Evolutionary conservation across 768 basidiomycete species (phyloP).

Genomic region (Boletellus emodensis): DNA sequence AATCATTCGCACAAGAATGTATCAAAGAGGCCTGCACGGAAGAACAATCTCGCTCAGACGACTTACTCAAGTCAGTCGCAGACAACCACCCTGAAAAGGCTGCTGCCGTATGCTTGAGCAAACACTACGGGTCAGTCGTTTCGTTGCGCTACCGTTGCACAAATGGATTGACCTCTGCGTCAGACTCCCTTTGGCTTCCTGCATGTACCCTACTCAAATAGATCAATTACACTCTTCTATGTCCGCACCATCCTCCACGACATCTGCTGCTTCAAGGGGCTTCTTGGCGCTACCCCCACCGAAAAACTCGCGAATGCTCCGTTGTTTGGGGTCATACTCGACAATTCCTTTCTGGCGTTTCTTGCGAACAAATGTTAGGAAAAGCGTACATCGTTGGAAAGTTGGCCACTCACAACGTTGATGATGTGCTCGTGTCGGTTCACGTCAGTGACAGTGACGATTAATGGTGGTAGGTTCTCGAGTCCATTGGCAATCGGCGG

Average conservation of each 20-base stretch:
- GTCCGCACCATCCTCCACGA: slow-evolving; percentile 25
- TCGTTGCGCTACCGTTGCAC: not conserved
- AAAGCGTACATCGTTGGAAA: not conserved
- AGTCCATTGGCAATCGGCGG: slow-evolving; percentile 16
- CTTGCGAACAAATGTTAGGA: slow-evolving; percentile 32
- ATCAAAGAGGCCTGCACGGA: slow-evolving; percentile 57
- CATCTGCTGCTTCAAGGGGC: slow-evolving; percentile 8
- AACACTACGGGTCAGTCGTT: slow-evolving; percentile 12
- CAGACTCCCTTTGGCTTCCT: slow-evolving; percentile 9
- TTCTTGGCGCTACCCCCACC: slow-evolving; percentile 31
- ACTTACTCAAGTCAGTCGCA: slow-evolving; percentile 65
- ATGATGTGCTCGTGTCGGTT: slow-evolving; percentile 55
- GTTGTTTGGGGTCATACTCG: slow-evolving; percentile 72
- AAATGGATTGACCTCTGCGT: not conserved
- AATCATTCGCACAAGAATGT: slow-evolving; percentile 71
- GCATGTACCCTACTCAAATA: slow-evolving; percentile 8
- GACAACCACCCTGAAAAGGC: slow-evolving; percentile 61
- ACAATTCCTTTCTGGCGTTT: slow-evolving; percentile 75
- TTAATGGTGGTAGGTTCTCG: slow-evolving; percentile 31
- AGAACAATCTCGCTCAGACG: slow-evolving; percentile 62
- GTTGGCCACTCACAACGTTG: slow-evolving; percentile 45
- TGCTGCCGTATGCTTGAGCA: slow-evolving; percentile 64
- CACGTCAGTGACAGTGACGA: slow-evolving; percentile 46
- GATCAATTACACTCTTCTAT: slow-evolving; percentile 8
- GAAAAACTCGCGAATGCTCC: slow-evolving; percentile 74